Evolutionary conservation across 306 rosid genomes (phyloP).

Genomic region (Rubus parviflorus): DNA sequence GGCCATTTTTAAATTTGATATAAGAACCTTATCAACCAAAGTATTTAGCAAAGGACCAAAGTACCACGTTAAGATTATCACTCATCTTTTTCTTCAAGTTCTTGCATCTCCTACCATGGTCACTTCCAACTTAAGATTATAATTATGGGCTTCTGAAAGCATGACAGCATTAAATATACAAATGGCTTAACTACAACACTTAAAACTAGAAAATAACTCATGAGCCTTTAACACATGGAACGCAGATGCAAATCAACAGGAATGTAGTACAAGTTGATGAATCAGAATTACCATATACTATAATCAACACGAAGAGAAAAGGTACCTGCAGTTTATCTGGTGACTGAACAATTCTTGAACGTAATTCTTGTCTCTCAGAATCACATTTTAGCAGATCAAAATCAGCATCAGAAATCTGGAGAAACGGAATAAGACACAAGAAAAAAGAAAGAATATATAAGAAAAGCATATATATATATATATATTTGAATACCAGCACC

Average conservation of each 20-base stretch:
- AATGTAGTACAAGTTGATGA: background rate
- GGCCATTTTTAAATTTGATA: background rate
- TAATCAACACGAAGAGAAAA: background rate
- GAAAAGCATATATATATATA: background rate
- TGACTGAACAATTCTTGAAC: constrained; percentile 76
- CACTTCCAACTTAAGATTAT: background rate
- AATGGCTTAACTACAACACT: background rate
- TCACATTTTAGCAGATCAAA: constrained; percentile 63
- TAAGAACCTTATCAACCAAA: background rate
- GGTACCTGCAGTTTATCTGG: constrained; percentile 91
- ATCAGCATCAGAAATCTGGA: constrained; percentile 77
- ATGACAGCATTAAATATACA: background rate
- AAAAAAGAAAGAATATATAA: background rate
- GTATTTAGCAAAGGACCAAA: background rate
- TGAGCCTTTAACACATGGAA: background rate
- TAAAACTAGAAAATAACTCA: background rate
- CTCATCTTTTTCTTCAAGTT: background rate
- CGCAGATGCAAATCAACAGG: background rate
- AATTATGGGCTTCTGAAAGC: background rate
- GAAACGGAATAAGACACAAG: constrained; percentile 4
- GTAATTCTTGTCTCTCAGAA: constrained; percentile 70
- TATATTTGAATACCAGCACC: background rate
- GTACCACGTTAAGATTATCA: background rate
- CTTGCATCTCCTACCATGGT: background rate
- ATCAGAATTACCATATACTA: background rate